phyloP scores from a whole-genome alignment of 805 yeast species.

The Candida multigemmis region DNA sequence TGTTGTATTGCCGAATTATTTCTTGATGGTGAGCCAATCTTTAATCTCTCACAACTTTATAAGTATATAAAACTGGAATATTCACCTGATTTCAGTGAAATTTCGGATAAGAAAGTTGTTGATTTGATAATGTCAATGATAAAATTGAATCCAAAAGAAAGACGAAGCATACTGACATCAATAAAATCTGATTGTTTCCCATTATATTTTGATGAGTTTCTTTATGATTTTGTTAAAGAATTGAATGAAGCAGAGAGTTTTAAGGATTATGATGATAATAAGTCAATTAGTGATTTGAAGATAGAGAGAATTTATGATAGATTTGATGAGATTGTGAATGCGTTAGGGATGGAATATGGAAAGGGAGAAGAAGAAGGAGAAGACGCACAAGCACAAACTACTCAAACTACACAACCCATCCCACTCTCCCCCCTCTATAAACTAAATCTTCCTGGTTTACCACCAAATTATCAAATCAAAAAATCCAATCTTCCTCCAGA shows the following conservation, averaged over 20 bases:
- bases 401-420: not conserved
- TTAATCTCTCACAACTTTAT: conserved; percentile 80
- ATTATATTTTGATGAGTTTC: conserved; percentile 52
- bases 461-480: conserved; percentile 31
- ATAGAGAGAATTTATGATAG: conserved; percentile 52
- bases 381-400: not conserved
- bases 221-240: conserved; percentile 53
- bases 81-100: conserved; percentile 50
- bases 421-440: conserved; percentile 21
- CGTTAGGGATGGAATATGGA: conserved; percentile 14
- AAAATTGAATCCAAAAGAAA: conserved; percentile 46
- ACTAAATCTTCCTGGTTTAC: conserved; percentile 45
- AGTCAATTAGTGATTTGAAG: conserved; percentile 31
- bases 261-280: conserved; percentile 7
- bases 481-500: conserved; percentile 19
- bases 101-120: conserved; percentile 42
- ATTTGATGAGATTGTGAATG: conserved; percentile 35
- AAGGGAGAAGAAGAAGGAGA: conserved; percentile 1
- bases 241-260: conserved; percentile 16
- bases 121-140: conserved; percentile 58
- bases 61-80: conserved; percentile 67
- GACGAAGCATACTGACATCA: conserved; percentile 48
- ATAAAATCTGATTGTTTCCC: conserved; percentile 51
- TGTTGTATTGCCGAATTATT: conserved; percentile 89
- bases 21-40: conserved; percentile 78